Evolutionary conservation across 495 filamentous ascomycete genomes (phyloP).

Genomic region (Penicillium silybi): DNA sequence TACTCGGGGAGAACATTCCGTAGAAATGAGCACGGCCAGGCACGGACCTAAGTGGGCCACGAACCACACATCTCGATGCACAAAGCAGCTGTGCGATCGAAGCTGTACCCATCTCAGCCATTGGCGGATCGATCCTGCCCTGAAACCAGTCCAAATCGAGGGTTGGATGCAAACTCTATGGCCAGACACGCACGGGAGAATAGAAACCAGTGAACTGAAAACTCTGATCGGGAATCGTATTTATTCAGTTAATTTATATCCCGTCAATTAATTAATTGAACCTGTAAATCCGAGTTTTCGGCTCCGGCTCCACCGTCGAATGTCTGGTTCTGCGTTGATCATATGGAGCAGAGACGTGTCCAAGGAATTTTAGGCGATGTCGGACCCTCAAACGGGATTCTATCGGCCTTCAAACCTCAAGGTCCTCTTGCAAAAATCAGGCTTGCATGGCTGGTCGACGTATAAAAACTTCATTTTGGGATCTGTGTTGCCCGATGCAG

Average conservation of each 20-base stretch:
- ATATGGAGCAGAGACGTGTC: neutral
- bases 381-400: neutral
- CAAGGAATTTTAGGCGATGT: neutral
- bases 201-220: neutral
- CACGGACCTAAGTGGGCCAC: slow-evolving; percentile 1
- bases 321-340: neutral
- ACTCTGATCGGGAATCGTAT: neutral
- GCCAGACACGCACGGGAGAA: neutral
- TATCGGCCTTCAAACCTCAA: neutral
- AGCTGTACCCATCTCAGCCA: neutral
- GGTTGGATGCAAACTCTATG: neutral
- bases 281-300: neutral
- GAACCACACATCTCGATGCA: slow-evolving; percentile 1
- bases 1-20: slow-evolving; percentile 10
- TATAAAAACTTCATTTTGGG: no score
- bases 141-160: neutral
- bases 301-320: neutral
- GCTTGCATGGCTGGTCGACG: neutral
- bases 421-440: neutral
- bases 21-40: neutral
- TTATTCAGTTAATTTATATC: neutral
- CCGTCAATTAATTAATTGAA: neutral
- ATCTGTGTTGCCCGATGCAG: neutral
- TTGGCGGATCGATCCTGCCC: neutral
- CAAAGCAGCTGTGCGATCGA: slow-evolving; percentile 2